A percentile compares a stretch with the other conserved stretches of the same genome.
phyloP scores from a whole-genome alignment of 2,329 filamentous ascomycete species.

The Cylindrodendrum hubeiense region DNA sequence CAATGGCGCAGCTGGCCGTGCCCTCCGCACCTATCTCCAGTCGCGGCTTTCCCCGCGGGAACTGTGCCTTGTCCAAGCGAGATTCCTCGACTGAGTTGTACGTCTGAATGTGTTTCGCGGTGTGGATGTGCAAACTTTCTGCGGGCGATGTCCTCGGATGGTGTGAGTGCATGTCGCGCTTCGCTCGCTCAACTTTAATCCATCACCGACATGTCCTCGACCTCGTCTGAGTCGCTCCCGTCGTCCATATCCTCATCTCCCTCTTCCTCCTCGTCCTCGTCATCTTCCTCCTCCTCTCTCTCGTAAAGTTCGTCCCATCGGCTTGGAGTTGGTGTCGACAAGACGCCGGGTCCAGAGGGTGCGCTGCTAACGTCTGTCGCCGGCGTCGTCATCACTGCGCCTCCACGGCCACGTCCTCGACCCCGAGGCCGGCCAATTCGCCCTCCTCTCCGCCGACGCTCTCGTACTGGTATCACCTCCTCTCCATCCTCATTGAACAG shows the following conservation, averaged over 20 bases:
- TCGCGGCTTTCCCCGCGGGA: background rate
- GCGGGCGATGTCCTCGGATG: background rate
- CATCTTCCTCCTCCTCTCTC: constrained; percentile 36
- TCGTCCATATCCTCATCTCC: constrained; percentile 42
- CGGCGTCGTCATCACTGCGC: constrained; percentile 10
- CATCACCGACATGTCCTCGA: constrained; percentile 44
- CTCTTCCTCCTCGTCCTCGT: constrained; percentile 44
- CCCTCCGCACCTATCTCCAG: background rate
- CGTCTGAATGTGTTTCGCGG: background rate
- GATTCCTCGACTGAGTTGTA: background rate
- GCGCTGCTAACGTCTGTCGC: constrained; percentile 28
- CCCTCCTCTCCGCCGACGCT: constrained; percentile 33
- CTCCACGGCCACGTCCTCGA: constrained; percentile 32
- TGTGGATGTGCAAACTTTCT: background rate
- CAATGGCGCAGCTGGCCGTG: constrained; percentile 13
- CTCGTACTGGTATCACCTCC: constrained; percentile 38
- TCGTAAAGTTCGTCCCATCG: constrained; percentile 50
- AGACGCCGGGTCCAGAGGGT: constrained; percentile 22
- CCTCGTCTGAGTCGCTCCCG: constrained; percentile 41
- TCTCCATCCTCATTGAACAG: constrained; percentile 44
- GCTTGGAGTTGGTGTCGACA: constrained; percentile 52
- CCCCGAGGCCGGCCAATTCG: constrained; percentile 38
- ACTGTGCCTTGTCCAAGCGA: background rate
- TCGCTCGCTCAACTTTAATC: constrained; percentile 23
- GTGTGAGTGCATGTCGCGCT: background rate